Conservation (phyloP, 345 rosid species). For the Firmiana major region DNA sequence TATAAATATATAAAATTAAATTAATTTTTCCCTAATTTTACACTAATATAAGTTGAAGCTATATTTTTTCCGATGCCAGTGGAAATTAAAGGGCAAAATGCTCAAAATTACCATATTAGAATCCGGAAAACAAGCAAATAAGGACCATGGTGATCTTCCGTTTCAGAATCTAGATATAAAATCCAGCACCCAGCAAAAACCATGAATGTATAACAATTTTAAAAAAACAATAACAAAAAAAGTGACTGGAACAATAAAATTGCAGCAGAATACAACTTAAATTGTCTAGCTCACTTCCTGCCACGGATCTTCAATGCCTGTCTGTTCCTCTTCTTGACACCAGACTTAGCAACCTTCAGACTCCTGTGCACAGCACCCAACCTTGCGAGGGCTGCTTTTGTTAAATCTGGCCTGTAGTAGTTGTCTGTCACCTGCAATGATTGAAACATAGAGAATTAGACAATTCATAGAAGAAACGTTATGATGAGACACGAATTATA, state of each 20-base stretch:
- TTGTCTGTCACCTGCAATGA: constrained; percentile 65
- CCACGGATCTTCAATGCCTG: constrained; percentile 40
- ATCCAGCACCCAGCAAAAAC: neutral
- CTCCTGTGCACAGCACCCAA: constrained; percentile 76
- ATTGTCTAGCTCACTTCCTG: constrained; percentile 28
- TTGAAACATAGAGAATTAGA: neutral
- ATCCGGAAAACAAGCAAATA: neutral
- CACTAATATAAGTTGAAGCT: too few relatives aligned
- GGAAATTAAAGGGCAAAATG: neutral
- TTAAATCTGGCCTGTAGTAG: constrained; percentile 88
- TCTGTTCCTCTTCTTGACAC: constrained; percentile 89
- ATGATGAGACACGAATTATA: neutral
- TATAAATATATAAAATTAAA: too few relatives aligned
- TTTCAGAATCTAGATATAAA: neutral
- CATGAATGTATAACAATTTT: neutral
- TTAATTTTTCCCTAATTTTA: too few relatives aligned
- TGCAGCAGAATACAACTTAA: neutral
- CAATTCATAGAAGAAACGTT: neutral
- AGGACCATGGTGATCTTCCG: neutral
- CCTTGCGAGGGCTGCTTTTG: constrained; percentile 85
- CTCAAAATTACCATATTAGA: neutral
- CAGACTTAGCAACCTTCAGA: constrained; percentile 80
- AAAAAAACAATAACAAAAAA: neutral
- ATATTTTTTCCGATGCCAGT: neutral
- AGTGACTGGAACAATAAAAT: neutral